These are phyloP conservation scores for Ramaria sp. DNA, from an alignment of 768 basidiomycete species.

Conservation along the genomic window DNA sequence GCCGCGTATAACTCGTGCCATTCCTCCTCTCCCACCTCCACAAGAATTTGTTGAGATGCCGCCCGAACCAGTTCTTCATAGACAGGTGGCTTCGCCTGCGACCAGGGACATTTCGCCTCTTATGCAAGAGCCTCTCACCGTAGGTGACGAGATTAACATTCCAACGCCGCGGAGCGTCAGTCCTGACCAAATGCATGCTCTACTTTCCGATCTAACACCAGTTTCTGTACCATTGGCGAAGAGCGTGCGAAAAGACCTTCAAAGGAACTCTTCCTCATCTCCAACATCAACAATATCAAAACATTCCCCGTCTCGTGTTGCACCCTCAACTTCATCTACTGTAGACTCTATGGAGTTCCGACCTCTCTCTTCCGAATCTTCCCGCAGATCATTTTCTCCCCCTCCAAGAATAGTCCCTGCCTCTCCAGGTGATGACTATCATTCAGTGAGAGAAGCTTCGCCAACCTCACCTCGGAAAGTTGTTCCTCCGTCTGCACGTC, in stretches of 20 bases:
- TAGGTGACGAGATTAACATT: not conserved
- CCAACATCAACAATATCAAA: not conserved
- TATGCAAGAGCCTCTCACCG: not conserved
- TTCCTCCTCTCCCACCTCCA: constrained; percentile 24
- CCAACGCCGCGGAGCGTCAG: not conserved
- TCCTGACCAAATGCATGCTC: not conserved
- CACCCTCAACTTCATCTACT: not conserved
- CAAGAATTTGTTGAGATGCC: constrained; percentile 10
- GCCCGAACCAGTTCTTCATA: not conserved
- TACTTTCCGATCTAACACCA: not conserved
- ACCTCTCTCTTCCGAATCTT: not conserved
- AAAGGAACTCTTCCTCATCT: not conserved
- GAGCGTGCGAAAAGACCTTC: not conserved
- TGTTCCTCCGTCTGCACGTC: constrained; percentile 3
- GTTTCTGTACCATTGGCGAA: not conserved
- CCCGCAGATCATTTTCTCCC: constrained; percentile 6
- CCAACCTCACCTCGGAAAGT: not conserved
- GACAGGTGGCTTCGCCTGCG: not conserved
- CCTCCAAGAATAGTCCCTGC: constrained; percentile 8
- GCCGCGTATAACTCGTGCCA: constrained; percentile 21
- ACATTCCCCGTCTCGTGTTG: not conserved
- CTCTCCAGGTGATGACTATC: not conserved
- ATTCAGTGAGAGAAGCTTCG: not conserved
- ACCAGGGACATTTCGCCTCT: not conserved
- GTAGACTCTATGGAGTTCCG: not conserved